phyloP scores from a whole-genome alignment of 495 filamentous ascomycete genomes.

The Penicillium cataractarum region DNA sequence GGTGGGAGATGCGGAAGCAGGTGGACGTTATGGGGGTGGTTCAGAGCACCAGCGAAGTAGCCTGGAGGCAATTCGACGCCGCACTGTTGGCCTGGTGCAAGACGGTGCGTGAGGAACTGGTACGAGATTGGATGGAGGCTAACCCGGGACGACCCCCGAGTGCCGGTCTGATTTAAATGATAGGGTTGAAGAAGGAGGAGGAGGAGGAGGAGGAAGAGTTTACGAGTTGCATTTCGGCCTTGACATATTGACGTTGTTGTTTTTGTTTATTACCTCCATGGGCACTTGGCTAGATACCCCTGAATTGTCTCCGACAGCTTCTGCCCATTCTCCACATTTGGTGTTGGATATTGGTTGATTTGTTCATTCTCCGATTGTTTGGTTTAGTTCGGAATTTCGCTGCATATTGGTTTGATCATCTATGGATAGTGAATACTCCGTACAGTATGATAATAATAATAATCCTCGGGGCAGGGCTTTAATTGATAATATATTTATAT shows the following conservation, averaged over 20 bases:
- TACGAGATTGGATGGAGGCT: slow-evolving; percentile 57
- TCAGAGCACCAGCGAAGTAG: slow-evolving; percentile 61
- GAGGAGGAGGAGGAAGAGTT: slow-evolving; percentile 6
- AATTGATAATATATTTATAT: neutral
- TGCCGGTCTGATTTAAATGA: slow-evolving; percentile 30
- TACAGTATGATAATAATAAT: neutral
- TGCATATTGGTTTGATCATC: slow-evolving; percentile 14
- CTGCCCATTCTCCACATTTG: slow-evolving; percentile 26
- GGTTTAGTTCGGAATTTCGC: slow-evolving; percentile 23
- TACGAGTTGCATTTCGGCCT: slow-evolving; percentile 6
- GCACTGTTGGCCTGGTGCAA: slow-evolving; percentile 80
- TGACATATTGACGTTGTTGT: slow-evolving; percentile 1
- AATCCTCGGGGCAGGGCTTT: too few relatives aligned
- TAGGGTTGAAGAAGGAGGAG: slow-evolving; percentile 1
- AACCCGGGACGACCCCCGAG: slow-evolving; percentile 33
- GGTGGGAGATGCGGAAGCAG: slow-evolving; percentile 87
- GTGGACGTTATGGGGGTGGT: slow-evolving; percentile 88
- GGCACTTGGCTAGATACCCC: slow-evolving; percentile 40
- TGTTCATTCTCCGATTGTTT: slow-evolving; percentile 18
- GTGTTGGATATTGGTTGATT: slow-evolving; percentile 20
- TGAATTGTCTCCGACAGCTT: slow-evolving; percentile 30
- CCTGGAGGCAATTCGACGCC: slow-evolving; percentile 80
- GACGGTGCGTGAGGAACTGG: slow-evolving; percentile 76
- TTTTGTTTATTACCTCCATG: slow-evolving; percentile 12
- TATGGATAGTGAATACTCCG: too few relatives aligned